Base-by-base conservation (phyloP, 23 red algal genomes). In the Gracilaria domingensis region DNA sequence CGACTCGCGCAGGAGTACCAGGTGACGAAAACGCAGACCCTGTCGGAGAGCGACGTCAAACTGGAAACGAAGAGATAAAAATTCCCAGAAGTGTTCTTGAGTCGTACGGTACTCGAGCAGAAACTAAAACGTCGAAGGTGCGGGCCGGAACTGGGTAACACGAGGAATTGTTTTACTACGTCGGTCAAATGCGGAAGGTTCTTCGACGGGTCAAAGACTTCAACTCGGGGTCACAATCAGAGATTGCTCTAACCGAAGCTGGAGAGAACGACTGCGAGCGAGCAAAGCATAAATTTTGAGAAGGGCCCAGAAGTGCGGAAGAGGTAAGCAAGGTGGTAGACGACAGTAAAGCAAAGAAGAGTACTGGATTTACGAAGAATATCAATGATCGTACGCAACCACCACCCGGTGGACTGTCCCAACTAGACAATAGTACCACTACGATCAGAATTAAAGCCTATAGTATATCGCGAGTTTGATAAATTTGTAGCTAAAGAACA, bases 1-100 rank as follows among this genome's bases (percentile, higher is more conserved):
- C 89, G 36, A 78, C 80, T 0, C 48, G 69, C 32, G 70, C 37
- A 11, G 89, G 84, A 37, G 33, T 62, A 39, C 59, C 59, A 32
- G 73, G 60, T 2, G 79, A 84, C 42, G 80, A 83, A 66, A 84
- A 92, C 36, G 50, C 65, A 0, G 89, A 83, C 72, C 78, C 87
- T 26, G 57, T 70, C 20, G 71, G 54, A 20, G 79, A 77, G 42
- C 4, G 42, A 14, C 72, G 26, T 26, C 72, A 49, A 34, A 30
- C 38, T 49, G 42, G 72, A 50, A 77, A 77, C 8, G 67, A 44
- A 37, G 37, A 51, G 23, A 77, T 77, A 7, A 77, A 40, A 12
- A 77, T 77, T 51, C 72, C 72, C n/a, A n/a, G 72, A 30, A 25
- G 45, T 30, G 42, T 77, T 49, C 25, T 77, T 45, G 72, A 77